phyloP scores from a whole-genome alignment of 1,284 basidiomycete species.

The Termitomyces sp. region DNA sequence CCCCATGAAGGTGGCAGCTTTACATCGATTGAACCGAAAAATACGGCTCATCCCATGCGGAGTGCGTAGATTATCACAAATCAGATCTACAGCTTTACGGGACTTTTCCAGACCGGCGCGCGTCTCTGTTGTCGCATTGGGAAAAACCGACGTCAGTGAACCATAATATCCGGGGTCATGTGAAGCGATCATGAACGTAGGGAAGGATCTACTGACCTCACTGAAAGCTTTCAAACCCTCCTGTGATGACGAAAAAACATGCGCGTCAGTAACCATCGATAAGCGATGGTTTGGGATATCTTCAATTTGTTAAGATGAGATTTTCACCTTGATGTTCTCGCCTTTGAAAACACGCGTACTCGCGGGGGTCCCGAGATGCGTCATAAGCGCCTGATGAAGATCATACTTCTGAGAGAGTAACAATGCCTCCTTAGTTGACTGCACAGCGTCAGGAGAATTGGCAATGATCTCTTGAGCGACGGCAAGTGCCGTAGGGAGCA shows the following conservation, averaged over 20 bases:
- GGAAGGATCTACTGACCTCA: constrained; percentile 27
- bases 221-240: constrained; percentile 37
- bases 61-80: not conserved
- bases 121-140: constrained; percentile 46
- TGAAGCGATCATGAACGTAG: not conserved
- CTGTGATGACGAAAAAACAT: constrained; percentile 15
- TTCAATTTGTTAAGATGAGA: constrained; percentile 5
- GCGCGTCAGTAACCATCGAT: constrained; percentile 7
- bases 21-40: not conserved
- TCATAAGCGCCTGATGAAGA: constrained; percentile 49
- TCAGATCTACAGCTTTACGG: constrained; percentile 47
- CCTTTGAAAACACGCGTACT: constrained; percentile 59
- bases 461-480: constrained; percentile 56
- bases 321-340: constrained; percentile 66
- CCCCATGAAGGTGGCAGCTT: not conserved
- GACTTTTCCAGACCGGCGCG: constrained; percentile 53
- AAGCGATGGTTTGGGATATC: not conserved
- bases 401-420: constrained; percentile 50
- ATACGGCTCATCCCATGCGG: not conserved
- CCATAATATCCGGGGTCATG: constrained; percentile 3
- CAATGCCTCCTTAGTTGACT: constrained; percentile 69
- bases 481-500: constrained; percentile 60
- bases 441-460: constrained; percentile 80
- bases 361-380: constrained; percentile 46
- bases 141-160: not conserved